A percentile compares a stretch with the other conserved stretches of the same genome.
Conservation (phyloP, 345 rosid species). For the Populus ilicifolia region DNA sequence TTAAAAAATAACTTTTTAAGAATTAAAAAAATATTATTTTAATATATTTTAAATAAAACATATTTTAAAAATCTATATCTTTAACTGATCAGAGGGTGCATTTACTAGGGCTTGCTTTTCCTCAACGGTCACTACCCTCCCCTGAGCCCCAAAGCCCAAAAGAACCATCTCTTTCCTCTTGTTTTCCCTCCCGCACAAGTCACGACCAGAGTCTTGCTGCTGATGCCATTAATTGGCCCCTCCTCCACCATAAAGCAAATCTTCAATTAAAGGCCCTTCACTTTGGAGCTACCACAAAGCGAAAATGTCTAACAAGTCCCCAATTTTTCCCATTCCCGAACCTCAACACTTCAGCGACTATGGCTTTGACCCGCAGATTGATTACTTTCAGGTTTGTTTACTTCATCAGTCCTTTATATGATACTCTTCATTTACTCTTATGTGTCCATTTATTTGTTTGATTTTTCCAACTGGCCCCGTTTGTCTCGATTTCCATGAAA, state of each 20-base stretch:
- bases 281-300: background rate
- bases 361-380: constrained; percentile 79
- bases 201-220: background rate
- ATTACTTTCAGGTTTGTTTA: constrained; percentile 64
- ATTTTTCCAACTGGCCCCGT: background rate
- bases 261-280: background rate
- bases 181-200: background rate
- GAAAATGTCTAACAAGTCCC: constrained; percentile 58
- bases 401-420: background rate
- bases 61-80: too few species aligned
- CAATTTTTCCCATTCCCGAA: constrained; percentile 58
- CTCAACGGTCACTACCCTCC: constrained; percentile 27
- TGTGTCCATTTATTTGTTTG: background rate
- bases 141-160: constrained; percentile 32
- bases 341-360: constrained; percentile 82
- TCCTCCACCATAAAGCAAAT: background rate
- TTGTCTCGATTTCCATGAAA: background rate
- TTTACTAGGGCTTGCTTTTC: constrained; percentile 16
- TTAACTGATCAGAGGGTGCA: background rate
- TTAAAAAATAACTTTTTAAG: too few species aligned
- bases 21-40: too few species aligned
- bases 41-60: too few species aligned
- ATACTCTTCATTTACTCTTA: background rate
- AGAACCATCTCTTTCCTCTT: background rate
- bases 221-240: background rate